These are phyloP conservation scores for Penicillium capsulatum DNA, from an alignment of 2,329 filamentous ascomycete genomes.

Conservation along the genomic window DNA sequence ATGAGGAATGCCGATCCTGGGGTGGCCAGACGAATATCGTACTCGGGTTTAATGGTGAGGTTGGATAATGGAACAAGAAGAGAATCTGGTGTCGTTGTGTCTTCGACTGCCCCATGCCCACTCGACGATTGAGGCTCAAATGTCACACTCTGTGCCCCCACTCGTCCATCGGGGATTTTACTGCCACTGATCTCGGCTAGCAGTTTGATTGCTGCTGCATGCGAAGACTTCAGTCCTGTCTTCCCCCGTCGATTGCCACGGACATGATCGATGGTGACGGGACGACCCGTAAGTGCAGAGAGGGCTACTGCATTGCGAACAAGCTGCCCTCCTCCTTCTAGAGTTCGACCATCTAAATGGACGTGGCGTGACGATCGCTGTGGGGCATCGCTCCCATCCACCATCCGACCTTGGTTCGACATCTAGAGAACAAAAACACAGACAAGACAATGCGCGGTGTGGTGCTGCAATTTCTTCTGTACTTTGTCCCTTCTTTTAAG, in stretches of 20 bases:
- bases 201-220: constrained; percentile 53
- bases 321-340: constrained; percentile 61
- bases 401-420: too few species aligned
- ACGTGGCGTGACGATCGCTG: constrained; percentile 20
- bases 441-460: too few species aligned
- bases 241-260: constrained; percentile 49
- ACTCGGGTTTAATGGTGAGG: constrained; percentile 28
- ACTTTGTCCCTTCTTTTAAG: too few species aligned
- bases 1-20: constrained; percentile 55
- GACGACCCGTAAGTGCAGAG: constrained; percentile 49
- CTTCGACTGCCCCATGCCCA: not conserved
- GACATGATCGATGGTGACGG: constrained; percentile 52
- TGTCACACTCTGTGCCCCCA: constrained; percentile 35
- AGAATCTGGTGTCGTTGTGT: not conserved
- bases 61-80: constrained; percentile 11
- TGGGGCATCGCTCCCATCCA: not conserved
- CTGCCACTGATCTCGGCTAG: constrained; percentile 50
- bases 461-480: too few species aligned
- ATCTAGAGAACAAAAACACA: too few species aligned
- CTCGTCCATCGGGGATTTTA: constrained; percentile 29
- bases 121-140: constrained; percentile 27
- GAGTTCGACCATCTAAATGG: constrained; percentile 52
- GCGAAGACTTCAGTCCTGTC: constrained; percentile 56
- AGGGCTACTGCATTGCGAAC: constrained; percentile 55
- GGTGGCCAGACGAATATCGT: constrained; percentile 43